phyloP scores from a whole-genome alignment of 1,139 yeast genomes.

The Arxiozyma bovina region DNA sequence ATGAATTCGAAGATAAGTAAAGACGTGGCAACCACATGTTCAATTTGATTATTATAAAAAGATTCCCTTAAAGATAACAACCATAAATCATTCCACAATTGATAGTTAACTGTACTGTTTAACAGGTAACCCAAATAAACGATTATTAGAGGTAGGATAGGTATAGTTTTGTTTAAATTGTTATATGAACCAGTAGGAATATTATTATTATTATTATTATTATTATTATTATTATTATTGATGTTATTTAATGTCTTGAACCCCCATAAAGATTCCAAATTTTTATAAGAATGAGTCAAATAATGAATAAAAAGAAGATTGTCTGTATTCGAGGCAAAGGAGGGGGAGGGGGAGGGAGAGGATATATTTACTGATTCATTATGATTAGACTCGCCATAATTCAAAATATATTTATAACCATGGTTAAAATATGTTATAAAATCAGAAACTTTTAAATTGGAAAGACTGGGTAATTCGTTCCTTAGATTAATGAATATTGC shows the following conservation, averaged over 20 bases:
- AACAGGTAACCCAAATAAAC: constrained; percentile 2
- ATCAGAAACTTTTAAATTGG: not conserved
- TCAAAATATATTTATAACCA: not conserved
- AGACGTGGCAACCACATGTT: not conserved
- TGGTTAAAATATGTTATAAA: not conserved
- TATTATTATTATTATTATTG: too few relatives aligned
- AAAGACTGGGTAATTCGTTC: not conserved
- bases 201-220: too few relatives aligned
- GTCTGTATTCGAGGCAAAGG: not conserved
- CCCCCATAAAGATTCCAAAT: not conserved
- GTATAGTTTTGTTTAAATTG: not conserved
- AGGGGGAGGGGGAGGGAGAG: not conserved
- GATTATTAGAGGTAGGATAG: constrained; percentile 3
- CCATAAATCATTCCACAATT: constrained; percentile 4
- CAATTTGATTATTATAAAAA: not conserved
- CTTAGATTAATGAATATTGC: not conserved
- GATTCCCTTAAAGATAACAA: not conserved
- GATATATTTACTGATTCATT: not conserved
- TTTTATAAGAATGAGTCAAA: not conserved
- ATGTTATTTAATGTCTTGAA: too few relatives aligned
- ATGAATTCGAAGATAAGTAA: not conserved
- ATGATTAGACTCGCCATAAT: not conserved
- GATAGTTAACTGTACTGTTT: constrained; percentile 2
- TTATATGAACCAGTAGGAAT: not conserved
- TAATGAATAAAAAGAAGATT: not conserved